These are phyloP conservation scores for Cutaneotrichosporon daszewskae DNA, from an alignment of 1,284 basidiomycete species.

Conservation along the genomic window DNA sequence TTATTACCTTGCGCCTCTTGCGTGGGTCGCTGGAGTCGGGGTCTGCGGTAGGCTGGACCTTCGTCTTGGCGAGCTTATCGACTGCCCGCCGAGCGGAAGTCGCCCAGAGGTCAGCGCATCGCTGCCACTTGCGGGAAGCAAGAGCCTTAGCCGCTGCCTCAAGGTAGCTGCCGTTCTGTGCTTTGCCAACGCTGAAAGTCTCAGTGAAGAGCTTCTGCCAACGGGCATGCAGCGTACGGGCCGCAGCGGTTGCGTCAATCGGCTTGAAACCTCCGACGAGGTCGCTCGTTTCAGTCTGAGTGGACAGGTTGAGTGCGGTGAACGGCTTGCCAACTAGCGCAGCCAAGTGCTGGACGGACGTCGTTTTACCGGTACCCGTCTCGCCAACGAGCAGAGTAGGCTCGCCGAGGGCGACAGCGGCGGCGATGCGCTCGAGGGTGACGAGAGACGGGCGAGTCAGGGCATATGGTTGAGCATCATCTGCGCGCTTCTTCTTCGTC, in stretches of 20 bases:
- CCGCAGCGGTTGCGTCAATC: conserved; percentile 76
- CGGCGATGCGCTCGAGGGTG: conserved; percentile 75
- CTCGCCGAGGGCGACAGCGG: conserved; percentile 67
- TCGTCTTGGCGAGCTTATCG: conserved; percentile 50
- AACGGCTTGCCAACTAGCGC: conserved; percentile 70
- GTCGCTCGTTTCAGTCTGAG: conserved; percentile 94
- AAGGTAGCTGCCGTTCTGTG: conserved; percentile 73
- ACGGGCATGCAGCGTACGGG: conserved; percentile 63
- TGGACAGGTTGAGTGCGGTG: conserved; percentile 87
- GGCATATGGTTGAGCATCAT: conserved; percentile 63
- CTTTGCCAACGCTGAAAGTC: conserved; percentile 82
- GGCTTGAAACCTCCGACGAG: conserved; percentile 94
- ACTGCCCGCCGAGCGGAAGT: conserved; percentile 47
- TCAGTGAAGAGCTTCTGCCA: conserved; percentile 80
- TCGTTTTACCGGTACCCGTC: conserved; percentile 98
- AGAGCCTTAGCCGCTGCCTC: conserved; percentile 78
- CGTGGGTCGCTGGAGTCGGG: conserved; percentile 50
- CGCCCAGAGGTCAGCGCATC: conserved; percentile 73
- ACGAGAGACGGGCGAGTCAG: conserved; percentile 79
- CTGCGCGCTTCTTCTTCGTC: conserved; percentile 7
- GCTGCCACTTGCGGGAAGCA: conserved; percentile 75
- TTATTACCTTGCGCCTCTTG: conserved; percentile 68
- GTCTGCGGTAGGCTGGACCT: conserved; percentile 48
- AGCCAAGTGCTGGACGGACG: conserved; percentile 81
- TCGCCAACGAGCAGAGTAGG: conserved; percentile 92